phyloP scores from a whole-genome alignment of 306 rosid species.

The Vigna mungo region DNA sequence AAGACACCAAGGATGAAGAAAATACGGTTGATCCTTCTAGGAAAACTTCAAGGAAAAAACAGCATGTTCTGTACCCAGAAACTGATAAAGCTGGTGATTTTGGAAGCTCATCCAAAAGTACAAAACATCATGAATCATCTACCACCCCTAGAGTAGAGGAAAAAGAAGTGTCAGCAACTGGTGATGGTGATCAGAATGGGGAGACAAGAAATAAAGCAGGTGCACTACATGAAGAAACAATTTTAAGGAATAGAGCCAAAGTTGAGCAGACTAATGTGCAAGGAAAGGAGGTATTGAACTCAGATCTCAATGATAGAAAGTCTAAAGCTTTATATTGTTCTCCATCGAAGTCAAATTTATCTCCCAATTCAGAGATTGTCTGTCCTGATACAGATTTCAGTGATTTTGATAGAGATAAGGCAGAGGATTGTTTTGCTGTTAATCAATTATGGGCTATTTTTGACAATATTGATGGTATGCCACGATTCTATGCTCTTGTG shows the following conservation, averaged over 20 bases:
- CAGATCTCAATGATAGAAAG: slow-evolving; percentile 45
- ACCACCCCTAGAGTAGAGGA: slow-evolving; percentile 35
- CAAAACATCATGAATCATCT: slow-evolving; percentile 45
- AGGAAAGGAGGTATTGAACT: slow-evolving; percentile 46
- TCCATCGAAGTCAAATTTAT: slow-evolving; percentile 39
- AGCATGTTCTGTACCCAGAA: slow-evolving; percentile 52
- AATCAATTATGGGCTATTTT: slow-evolving; percentile 80
- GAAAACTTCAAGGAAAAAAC: slow-evolving; percentile 62
- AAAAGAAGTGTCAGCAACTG: slow-evolving; percentile 46
- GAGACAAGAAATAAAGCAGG: slow-evolving; percentile 36
- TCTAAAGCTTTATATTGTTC: slow-evolving; percentile 35
- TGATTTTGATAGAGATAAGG: slow-evolving; percentile 69
- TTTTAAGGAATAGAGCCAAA: slow-evolving; percentile 42
- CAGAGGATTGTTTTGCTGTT: slow-evolving; percentile 55
- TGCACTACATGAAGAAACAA: slow-evolving; percentile 45
- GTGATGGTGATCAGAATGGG: slow-evolving; percentile 10
- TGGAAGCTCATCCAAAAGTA: slow-evolving; percentile 53
- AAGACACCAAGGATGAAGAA: slow-evolving; percentile 42
- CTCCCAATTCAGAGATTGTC: slow-evolving; percentile 36
- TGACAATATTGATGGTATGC: slow-evolving; percentile 75
- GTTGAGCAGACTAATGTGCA: slow-evolving; percentile 39
- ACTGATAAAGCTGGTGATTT: slow-evolving; percentile 47
- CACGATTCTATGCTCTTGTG: slow-evolving; percentile 82
- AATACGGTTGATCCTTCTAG: slow-evolving; percentile 46
- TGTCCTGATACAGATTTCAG: slow-evolving; percentile 79